Evolutionary conservation across 2,329 filamentous ascomycete genomes (phyloP).

Genomic region (Claviceps paspali): DNA sequence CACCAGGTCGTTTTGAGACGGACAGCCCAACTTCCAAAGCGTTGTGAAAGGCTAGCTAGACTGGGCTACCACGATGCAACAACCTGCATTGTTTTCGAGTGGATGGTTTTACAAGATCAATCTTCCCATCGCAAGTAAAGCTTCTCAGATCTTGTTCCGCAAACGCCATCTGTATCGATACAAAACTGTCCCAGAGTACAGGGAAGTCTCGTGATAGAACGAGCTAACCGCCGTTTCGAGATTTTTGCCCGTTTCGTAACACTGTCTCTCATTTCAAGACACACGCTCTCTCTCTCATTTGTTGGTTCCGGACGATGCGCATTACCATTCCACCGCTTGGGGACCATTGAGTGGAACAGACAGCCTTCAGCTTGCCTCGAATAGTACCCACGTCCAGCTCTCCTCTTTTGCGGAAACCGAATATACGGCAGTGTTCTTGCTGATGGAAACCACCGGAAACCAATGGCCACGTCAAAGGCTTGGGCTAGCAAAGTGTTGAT

Average conservation of each 20-base stretch:
- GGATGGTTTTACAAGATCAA: background rate
- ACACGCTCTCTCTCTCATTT: background rate
- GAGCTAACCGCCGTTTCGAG: background rate
- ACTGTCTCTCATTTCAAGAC: background rate
- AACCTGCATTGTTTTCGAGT: background rate
- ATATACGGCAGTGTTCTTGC: background rate
- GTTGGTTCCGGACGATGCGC: background rate
- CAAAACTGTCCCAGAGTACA: background rate
- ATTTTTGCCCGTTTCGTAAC: background rate
- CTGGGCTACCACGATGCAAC: background rate
- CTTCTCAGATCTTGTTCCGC: background rate
- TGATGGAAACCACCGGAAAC: background rate
- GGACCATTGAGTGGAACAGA: background rate
- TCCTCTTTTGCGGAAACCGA: background rate
- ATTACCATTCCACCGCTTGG: background rate
- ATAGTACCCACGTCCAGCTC: background rate
- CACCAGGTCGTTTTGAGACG: no score
- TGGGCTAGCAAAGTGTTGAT: background rate
- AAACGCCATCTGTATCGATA: background rate
- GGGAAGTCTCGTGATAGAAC: background rate
- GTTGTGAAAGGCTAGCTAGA: no score
- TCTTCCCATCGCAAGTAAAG: background rate
- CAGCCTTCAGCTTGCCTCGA: background rate
- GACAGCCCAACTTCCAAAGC: no score
- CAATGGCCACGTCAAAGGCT: constrained; percentile 1